Base-by-base conservation (phyloP, 2,329 filamentous ascomycete species). In the Thermochaetoides dissita region DNA sequence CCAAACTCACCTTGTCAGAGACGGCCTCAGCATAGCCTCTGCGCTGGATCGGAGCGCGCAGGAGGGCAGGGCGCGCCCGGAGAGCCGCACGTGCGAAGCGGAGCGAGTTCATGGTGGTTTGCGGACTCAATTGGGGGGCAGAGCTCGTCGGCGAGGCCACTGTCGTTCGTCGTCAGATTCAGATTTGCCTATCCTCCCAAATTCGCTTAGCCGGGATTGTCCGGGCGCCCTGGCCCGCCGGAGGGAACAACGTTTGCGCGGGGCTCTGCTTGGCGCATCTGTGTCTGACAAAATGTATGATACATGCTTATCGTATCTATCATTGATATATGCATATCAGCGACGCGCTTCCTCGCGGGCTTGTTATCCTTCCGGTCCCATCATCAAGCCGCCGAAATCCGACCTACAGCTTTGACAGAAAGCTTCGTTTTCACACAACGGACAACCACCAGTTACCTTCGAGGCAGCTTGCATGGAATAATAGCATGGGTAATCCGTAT, bases 1-100 rank as follows among this genome's bases (percentile, higher is more conserved):
- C 3, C 17, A 24, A 32, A 42, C 44, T 33, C 36, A 45, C 77
- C 79, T 89, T 89, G 76, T 89, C 84, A 60, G 80, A 70, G 57
- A 86, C 79, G 55, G 83, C 83, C 63, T 89, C 84, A 59, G 84
- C 91, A 66, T 98, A 98, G 58, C 81, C 81, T 74, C 91, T 80
- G 66, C 86, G 82, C 73, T 88, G 83, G 53, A 85, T 60, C 57
- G 83, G 79, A 55, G 78, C 72, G 64, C 81, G 76, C 66, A 89
- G 71, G 63, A 81, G 75, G 60, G 82, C 71, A 61, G 87, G 81
- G 60, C 81, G 82, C 61, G 78, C 84, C 69, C 86, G 76, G 65
- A 94, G 74, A 71, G 86, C 89, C 67, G 79, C 77, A 68, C 89
- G 83, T 72, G 87, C 84, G 68, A 94, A 74, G 68, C 88, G 86